These are phyloP conservation scores for Globisporangium polare DNA, from an alignment of 352 stramenopile species.

Conservation along the genomic window DNA sequence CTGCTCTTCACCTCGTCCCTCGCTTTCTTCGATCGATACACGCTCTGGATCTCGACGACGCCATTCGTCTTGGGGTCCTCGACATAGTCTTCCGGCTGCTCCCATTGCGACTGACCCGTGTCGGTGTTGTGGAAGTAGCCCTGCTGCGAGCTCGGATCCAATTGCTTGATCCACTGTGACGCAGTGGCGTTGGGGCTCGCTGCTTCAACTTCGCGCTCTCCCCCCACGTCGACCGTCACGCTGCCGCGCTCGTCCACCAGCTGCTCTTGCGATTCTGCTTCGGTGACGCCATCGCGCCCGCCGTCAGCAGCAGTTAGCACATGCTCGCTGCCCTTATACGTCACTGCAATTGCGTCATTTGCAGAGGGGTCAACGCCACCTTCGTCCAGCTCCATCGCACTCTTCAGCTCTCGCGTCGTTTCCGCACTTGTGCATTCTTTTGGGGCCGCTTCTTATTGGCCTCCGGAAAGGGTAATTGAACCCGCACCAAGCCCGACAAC, in stretches of 20 bases:
- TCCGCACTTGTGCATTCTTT: background rate
- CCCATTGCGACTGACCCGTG: slow-evolving; percentile 38
- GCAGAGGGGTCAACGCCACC: background rate
- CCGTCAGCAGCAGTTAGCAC: background rate
- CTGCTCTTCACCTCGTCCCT: slow-evolving; percentile 27
- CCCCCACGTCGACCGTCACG: background rate
- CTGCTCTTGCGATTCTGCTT: slow-evolving; percentile 1
- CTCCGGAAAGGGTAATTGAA: too few species aligned
- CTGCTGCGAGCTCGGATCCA: slow-evolving; percentile 27
- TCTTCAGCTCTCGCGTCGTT: background rate
- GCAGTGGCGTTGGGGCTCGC: slow-evolving; percentile 3
- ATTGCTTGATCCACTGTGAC: slow-evolving; percentile 44
- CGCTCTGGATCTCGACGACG: slow-evolving; percentile 55
- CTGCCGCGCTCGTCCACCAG: background rate
- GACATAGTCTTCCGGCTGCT: slow-evolving; percentile 33
- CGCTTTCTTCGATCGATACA: slow-evolving; percentile 37
- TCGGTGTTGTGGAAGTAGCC: slow-evolving; percentile 54
- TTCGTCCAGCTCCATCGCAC: background rate
- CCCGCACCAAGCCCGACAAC: too few species aligned
- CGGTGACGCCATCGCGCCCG: background rate
- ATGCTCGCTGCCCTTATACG: background rate
- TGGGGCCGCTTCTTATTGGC: too few species aligned
- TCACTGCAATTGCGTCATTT: background rate
- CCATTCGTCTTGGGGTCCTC: slow-evolving; percentile 30
- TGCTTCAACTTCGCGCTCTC: background rate